Percentiles rank a stretch among this genome's conserved stretches.
Evolutionary conservation across 2,329 filamentous ascomycete species (phyloP).

Genomic region (Aspergillus aculeatus): DNA sequence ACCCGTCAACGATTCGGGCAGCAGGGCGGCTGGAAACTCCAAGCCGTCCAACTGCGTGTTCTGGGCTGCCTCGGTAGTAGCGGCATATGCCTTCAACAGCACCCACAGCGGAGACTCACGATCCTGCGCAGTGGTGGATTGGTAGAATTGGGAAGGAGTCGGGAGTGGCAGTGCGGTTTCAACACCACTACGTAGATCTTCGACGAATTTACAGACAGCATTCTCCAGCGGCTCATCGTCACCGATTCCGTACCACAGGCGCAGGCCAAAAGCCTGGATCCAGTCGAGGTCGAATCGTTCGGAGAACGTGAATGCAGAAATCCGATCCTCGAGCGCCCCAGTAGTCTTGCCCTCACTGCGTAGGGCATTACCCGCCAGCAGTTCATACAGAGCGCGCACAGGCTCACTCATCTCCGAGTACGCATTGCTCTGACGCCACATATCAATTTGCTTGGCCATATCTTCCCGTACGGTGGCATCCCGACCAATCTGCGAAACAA

Average conservation of each 20-base stretch:
- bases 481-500: slow-evolving; percentile 78
- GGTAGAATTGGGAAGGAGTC: slow-evolving; percentile 70
- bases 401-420: slow-evolving; percentile 84
- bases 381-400: slow-evolving; percentile 82
- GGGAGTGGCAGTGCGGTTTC: slow-evolving; percentile 63
- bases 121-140: slow-evolving; percentile 55
- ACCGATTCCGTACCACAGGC: slow-evolving; percentile 81
- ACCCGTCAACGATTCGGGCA: slow-evolving; percentile 73
- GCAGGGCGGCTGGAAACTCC: slow-evolving; percentile 66
- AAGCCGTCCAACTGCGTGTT: slow-evolving; percentile 37
- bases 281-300: slow-evolving; percentile 84
- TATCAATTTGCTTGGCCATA: slow-evolving; percentile 75
- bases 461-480: slow-evolving; percentile 68
- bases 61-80: slow-evolving; percentile 29
- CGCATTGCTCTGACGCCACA: slow-evolving; percentile 80
- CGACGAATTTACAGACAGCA: slow-evolving; percentile 70
- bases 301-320: slow-evolving; percentile 76
- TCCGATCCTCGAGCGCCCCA: slow-evolving; percentile 74
- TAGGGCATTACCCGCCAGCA: slow-evolving; percentile 84
- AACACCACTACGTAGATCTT: slow-evolving; percentile 68
- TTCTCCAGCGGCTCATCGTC: slow-evolving; percentile 66
- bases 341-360: slow-evolving; percentile 72
- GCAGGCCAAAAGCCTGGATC: slow-evolving; percentile 88
- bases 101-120: slow-evolving; percentile 81
- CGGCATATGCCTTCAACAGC: slow-evolving; percentile 75